Evolutionary conservation across 2,329 filamentous ascomycete genomes (phyloP), one percentile per base, ranked within the genome.

Genomic region (Ceratocystis cacaofunesta): DNA sequence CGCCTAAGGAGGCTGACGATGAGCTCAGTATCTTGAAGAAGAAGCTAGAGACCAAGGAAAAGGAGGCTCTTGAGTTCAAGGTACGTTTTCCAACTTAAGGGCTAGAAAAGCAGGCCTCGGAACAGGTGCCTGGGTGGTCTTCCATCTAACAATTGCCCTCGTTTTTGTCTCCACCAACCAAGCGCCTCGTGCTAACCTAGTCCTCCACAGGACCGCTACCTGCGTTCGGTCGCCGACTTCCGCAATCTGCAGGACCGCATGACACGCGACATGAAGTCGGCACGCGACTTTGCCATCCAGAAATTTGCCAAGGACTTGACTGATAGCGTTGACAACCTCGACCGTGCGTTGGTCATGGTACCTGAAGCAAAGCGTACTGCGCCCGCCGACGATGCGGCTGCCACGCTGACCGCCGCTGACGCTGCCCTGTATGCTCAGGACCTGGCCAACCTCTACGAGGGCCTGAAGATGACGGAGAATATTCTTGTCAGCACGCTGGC

Each of bases 241-340:
- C 90, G 90, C 75, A 99, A 97, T 79, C 88, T 99, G 63, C 92
- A 97, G 79, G 90, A 96, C 73, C 90, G 94, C 73, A 95, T 90
- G 55, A 84, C 87, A 75, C 90, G 94, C 73, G 94, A 99, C 71
- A 87, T 95, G 75, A 89, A 94, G 76, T 78, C 83, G 22, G 90
- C 92, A 22, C 87, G 87, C 71, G 89, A 95, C 77, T 99, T 96
- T 72, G 94, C 92, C 72, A 94, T 99, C 72, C 90, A 96, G 75
- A 90, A 87, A 70, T 97, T 99, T 78, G 90, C 92, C 73, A 88
- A 90, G 76, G 94, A 99, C 77, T 86, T 99, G 58, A 85, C 97
- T 71, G 94, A 99, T 75, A 90, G 85, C 73, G 86, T 99, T 72
- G 94, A 99, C 78, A 99, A 97, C 82, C 86, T 99, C 69, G 94